A percentile compares a stretch with the other conserved stretches of the same genome.
Conservation (phyloP, 208 protist genomes). For the Leptomonas seymouri region DNA sequence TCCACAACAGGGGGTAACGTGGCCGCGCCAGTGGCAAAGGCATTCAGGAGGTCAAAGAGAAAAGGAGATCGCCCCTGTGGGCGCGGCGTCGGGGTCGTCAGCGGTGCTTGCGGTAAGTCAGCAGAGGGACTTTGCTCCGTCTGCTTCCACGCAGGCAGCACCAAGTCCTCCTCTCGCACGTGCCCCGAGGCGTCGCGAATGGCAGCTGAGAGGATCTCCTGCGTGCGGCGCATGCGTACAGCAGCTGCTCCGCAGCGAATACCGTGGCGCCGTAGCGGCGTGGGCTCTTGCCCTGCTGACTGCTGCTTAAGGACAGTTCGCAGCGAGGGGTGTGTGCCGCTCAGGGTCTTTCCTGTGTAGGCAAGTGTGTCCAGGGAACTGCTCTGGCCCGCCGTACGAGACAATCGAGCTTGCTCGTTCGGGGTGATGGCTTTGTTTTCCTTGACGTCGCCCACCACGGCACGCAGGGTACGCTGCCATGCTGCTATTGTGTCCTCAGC, state of each 20-base stretch:
- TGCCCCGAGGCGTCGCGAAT: conserved; percentile 18
- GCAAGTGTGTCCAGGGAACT: neutral
- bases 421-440: neutral
- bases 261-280: neutral
- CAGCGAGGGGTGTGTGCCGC: neutral
- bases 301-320: neutral
- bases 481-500: conserved; percentile 2
- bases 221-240: conserved; percentile 2
- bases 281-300: neutral
- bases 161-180: conserved; percentile 20
- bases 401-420: too few relatives aligned
- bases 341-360: neutral
- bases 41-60: neutral
- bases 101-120: neutral
- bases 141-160: conserved; percentile 8
- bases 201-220: conserved; percentile 13
- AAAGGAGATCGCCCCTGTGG: neutral
- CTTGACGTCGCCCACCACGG: conserved; percentile 4
- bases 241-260: conserved; percentile 13
- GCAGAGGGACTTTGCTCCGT: neutral
- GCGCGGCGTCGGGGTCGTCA: neutral
- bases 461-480: conserved; percentile 22
- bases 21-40: neutral
- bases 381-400: neutral
- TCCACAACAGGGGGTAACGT: neutral